Conservation (phyloP, 371 early-diverging fungal genomes). For the Saksenaea vasiformis region DNA sequence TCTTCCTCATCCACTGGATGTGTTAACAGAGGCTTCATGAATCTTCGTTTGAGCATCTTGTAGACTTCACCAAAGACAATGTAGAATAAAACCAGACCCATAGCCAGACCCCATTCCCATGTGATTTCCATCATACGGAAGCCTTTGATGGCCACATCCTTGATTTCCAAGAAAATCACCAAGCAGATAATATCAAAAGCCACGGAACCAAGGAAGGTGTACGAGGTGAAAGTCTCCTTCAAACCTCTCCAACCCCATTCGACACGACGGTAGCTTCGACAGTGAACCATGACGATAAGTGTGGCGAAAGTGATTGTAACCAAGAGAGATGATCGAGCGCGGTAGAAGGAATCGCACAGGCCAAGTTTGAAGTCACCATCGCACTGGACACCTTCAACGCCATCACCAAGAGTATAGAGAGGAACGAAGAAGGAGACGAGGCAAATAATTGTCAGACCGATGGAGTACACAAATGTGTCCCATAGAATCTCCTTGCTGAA, state of each 20-base stretch:
- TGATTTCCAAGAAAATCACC: conserved; percentile 66
- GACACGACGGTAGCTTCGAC: conserved; percentile 58
- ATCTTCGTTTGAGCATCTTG: conserved; percentile 30
- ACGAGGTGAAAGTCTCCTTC: conserved; percentile 50
- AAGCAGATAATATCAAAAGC: conserved; percentile 49
- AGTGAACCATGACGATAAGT: conserved; percentile 66
- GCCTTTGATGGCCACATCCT: conserved; percentile 57
- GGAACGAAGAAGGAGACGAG: conserved; percentile 57
- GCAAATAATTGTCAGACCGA: conserved; percentile 59
- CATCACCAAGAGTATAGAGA: conserved; percentile 49
- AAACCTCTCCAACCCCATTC: conserved; percentile 51
- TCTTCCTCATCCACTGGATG: conserved; percentile 3
- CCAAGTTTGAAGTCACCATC: conserved; percentile 50
- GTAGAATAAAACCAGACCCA: conserved; percentile 52
- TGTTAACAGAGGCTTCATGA: conserved; percentile 18
- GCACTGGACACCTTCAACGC: conserved; percentile 56
- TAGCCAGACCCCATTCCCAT: conserved; percentile 74
- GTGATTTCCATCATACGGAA: conserved; percentile 61
- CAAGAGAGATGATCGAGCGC: conserved; percentile 64
- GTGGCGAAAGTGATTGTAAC: conserved; percentile 59
- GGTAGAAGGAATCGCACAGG: conserved; percentile 61
- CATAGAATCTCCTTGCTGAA: conserved; percentile 36
- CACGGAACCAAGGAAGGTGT: conserved; percentile 50
- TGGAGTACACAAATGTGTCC: conserved; percentile 22
- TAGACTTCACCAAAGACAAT: conserved; percentile 58